A percentile compares a stretch with the other conserved stretches of the same genome.
phyloP scores from a whole-genome alignment of 2,329 filamentous ascomycete genomes.

The Geosmithia putterillii region DNA sequence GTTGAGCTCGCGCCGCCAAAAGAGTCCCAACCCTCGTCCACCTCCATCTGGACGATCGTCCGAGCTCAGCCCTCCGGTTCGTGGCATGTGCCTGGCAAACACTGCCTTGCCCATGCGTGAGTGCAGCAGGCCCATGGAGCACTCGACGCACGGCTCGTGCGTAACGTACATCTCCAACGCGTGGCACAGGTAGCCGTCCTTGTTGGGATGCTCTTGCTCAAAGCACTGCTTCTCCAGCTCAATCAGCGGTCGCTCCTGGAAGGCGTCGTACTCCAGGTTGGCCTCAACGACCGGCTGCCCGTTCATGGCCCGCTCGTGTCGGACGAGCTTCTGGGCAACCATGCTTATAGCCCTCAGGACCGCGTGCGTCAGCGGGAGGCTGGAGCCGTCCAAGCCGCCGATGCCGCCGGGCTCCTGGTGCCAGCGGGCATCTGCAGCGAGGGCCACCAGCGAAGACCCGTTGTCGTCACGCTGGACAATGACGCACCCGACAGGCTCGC shows the following conservation, averaged over 20 bases:
- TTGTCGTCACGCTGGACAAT: conserved; percentile 52
- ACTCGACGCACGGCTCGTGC: conserved; percentile 94
- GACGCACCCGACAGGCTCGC: conserved; percentile 62
- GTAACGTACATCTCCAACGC: conserved; percentile 88
- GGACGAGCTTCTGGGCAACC: conserved; percentile 57
- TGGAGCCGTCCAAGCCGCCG: conserved; percentile 23
- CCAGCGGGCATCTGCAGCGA: conserved; percentile 69
- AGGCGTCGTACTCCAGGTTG: conserved; percentile 45
- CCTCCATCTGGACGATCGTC: conserved; percentile 51
- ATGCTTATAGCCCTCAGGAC: conserved; percentile 72
- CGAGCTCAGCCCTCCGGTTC: conserved; percentile 72
- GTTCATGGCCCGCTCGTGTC: conserved; percentile 34
- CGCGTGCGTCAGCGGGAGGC: conserved; percentile 69
- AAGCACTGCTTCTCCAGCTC: conserved; percentile 52
- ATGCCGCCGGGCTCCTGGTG: conserved; percentile 34
- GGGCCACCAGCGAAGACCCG: conserved; percentile 48
- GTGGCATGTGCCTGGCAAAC: conserved; percentile 66
- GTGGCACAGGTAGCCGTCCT: conserved; percentile 85
- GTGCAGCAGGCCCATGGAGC: conserved; percentile 90
- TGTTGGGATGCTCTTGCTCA: conserved; percentile 49
- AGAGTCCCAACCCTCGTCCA: conserved; percentile 52
- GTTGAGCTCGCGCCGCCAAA: conserved; percentile 68
- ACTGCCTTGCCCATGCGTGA: conserved; percentile 82
- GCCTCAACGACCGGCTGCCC: conserved; percentile 19
- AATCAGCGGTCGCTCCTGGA: conserved; percentile 58